phyloP scores from a whole-genome alignment of 495 filamentous ascomycete species.

The Podospora appendiculata region DNA sequence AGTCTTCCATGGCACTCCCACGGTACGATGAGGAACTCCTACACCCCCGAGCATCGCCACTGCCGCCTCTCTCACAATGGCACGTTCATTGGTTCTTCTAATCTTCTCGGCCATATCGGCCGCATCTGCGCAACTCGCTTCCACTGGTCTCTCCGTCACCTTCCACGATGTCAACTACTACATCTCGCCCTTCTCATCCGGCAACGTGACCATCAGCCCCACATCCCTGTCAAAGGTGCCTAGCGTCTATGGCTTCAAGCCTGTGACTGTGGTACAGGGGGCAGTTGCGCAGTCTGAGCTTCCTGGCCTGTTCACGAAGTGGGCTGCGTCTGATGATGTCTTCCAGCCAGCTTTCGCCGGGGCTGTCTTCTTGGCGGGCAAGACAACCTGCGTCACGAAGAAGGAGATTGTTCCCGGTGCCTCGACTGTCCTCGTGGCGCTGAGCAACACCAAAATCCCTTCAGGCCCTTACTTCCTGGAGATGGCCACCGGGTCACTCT shows the following conservation, averaged over 20 bases:
- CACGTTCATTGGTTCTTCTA: slow-evolving; percentile 1
- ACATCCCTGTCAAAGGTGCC: slow-evolving; percentile 1
- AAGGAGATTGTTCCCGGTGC: not conserved
- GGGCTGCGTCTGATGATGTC: slow-evolving; percentile 32
- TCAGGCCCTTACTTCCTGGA: slow-evolving; percentile 43
- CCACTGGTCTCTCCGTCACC: slow-evolving; percentile 31
- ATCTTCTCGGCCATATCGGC: slow-evolving; percentile 5
- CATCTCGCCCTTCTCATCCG: slow-evolving; percentile 21
- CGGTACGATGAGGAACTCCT: too few relatives aligned
- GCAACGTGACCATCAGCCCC: slow-evolving; percentile 8
- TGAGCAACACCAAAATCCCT: slow-evolving; percentile 21
- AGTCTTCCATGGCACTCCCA: too few relatives aligned
- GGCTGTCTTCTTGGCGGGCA: slow-evolving; percentile 17
- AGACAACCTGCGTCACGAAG: slow-evolving; percentile 1
- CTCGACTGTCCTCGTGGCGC: slow-evolving; percentile 13
- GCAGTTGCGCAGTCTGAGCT: slow-evolving; percentile 14
- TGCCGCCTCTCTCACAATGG: not conserved
- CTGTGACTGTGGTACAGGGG: slow-evolving; percentile 33
- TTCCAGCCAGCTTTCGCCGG: slow-evolving; percentile 30
- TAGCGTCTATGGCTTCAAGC: slow-evolving; percentile 19
- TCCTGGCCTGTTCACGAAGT: slow-evolving; percentile 18
- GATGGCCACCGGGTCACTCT: slow-evolving; percentile 26
- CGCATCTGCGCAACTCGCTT: slow-evolving; percentile 10
- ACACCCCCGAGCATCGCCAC: not conserved
- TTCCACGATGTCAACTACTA: slow-evolving; percentile 39